A percentile compares a stretch with the other conserved stretches of the same genome.
Evolutionary conservation across 2,329 filamentous ascomycete species (phyloP).

Genomic region (Fusarium aywerte): DNA sequence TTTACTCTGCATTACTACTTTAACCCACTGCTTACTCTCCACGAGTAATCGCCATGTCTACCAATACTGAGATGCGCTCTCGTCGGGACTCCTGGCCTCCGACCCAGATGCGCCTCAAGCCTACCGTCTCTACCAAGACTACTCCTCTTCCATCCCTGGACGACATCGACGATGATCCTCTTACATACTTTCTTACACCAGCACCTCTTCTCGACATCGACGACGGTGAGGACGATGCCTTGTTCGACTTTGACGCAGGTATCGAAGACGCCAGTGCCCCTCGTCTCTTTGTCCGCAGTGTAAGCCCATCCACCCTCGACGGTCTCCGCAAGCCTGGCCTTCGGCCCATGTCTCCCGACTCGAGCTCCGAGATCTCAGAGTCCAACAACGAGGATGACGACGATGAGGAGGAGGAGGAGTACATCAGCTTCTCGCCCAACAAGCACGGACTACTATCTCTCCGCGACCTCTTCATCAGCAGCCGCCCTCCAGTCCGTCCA

Average conservation of each 20-base stretch:
- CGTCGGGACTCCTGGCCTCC: constrained; percentile 64
- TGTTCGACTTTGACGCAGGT: constrained; percentile 67
- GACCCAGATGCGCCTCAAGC: constrained; percentile 60
- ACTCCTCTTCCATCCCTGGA: constrained; percentile 58
- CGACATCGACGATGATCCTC: constrained; percentile 63
- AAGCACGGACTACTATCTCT: constrained; percentile 56
- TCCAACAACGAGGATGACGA: constrained; percentile 60
- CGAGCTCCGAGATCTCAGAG: constrained; percentile 54
- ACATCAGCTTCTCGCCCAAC: constrained; percentile 60
- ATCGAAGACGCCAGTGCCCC: constrained; percentile 63
- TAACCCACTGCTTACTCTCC: not conserved
- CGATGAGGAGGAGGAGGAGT: constrained; percentile 62
- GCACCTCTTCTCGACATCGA: constrained; percentile 56
- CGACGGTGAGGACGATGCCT: constrained; percentile 56
- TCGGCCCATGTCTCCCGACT: constrained; percentile 43
- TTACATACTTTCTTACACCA: constrained; percentile 67
- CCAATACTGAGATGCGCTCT: constrained; percentile 48
- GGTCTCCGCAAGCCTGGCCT: constrained; percentile 58
- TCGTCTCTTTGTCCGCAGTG: constrained; percentile 61
- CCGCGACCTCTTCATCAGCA: constrained; percentile 56
- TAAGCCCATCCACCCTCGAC: constrained; percentile 67
- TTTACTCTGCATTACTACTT: not conserved
- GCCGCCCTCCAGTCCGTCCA: constrained; percentile 47
- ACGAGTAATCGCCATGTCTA: constrained; percentile 49
- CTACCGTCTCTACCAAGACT: constrained; percentile 54